Evolutionary conservation across 2,329 filamentous ascomycete genomes (phyloP).

Genomic region (Cladophialophora carrionii): DNA sequence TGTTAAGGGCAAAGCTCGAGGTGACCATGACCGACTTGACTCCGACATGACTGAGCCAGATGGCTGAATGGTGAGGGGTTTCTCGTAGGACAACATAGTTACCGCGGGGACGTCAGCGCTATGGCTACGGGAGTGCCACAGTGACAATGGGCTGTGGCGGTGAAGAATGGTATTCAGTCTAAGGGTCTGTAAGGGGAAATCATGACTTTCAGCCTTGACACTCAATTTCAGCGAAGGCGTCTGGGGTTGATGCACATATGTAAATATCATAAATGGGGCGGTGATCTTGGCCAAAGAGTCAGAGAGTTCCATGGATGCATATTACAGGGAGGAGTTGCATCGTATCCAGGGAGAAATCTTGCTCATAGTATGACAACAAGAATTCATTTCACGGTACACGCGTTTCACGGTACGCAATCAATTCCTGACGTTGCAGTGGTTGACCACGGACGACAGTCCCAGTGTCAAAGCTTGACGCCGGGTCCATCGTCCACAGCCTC

Average conservation of each 20-base stretch:
- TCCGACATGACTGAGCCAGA: slow-evolving; percentile 37
- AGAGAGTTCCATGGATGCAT: slow-evolving; percentile 9
- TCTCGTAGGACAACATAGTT: neutral
- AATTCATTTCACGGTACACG: slow-evolving; percentile 1
- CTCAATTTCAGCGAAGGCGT: slow-evolving; percentile 32
- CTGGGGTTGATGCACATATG: slow-evolving; percentile 20
- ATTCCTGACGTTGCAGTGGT: neutral
- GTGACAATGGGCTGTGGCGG: neutral
- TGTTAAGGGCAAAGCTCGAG: slow-evolving; percentile 32
- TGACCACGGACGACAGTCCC: neutral
- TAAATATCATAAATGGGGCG: neutral
- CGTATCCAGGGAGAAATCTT: slow-evolving; percentile 18
- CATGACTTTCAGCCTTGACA: neutral
- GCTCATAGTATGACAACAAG: slow-evolving; percentile 12
- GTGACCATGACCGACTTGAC: slow-evolving; percentile 32
- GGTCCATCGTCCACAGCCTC: neutral
- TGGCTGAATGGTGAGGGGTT: slow-evolving; percentile 11
- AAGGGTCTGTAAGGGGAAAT: neutral
- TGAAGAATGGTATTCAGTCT: neutral
- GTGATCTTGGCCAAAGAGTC: slow-evolving; percentile 5
- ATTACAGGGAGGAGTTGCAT: slow-evolving; percentile 15
- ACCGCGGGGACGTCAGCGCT: neutral
- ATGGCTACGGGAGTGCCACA: neutral
- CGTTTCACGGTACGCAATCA: neutral
- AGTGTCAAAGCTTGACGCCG: neutral